Conservation (phyloP, 2,329 filamentous ascomycete species). For the Alternaria rosae region DNA sequence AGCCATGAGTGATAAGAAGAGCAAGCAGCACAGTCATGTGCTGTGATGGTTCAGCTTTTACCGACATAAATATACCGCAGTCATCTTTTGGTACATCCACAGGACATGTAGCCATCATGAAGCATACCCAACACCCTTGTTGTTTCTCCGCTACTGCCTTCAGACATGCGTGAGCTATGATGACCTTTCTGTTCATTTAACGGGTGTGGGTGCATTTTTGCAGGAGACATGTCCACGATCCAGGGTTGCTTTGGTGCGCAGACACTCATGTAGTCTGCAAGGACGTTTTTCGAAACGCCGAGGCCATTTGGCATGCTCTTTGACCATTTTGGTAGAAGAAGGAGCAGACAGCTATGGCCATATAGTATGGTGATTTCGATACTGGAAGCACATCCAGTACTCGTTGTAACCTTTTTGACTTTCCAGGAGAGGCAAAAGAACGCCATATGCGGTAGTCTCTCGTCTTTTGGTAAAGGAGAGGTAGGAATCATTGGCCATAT, state of each 20-base stretch:
- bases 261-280: neutral
- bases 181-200: accelerated
- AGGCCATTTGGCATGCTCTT: neutral
- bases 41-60: no score
- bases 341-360: neutral
- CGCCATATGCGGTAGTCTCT: no score
- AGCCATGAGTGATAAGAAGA: neutral
- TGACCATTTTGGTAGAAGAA: neutral
- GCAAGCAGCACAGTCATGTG: no score
- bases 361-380: accelerated
- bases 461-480: neutral
- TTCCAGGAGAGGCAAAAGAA: neutral
- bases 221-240: neutral
- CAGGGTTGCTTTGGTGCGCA: neutral
- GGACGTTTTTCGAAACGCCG: accelerated
- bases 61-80: neutral
- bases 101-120: neutral
- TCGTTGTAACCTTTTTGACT: accelerated
- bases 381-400: neutral
- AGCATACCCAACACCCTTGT: neutral
- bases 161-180: neutral
- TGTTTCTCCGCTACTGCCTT: accelerated
- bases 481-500: accelerated
- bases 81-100: neutral
- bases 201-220: accelerated